Conservation (phyloP, 352 stramenopile species). For the Phytophthora tentaculata region DNA sequence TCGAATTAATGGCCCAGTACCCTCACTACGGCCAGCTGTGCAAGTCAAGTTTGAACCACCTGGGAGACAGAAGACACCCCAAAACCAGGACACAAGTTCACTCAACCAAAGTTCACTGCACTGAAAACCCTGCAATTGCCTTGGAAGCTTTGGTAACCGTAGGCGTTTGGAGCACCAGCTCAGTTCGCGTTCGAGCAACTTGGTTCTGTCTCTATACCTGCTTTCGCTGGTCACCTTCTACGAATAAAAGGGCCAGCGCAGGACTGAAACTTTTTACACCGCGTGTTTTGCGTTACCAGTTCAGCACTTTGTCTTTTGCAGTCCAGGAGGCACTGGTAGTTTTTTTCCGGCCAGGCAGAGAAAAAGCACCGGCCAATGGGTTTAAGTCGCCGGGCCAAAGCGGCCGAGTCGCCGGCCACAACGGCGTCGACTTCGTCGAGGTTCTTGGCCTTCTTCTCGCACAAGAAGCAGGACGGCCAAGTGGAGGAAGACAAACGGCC, state of each 20-base stretch:
- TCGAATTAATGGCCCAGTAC: background rate
- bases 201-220: constrained; percentile 11
- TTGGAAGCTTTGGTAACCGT: background rate
- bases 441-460: constrained; percentile 43
- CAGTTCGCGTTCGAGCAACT: constrained; percentile 1
- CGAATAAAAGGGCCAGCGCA: constrained; percentile 17
- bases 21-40: background rate
- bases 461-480: constrained; percentile 24
- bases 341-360: background rate
- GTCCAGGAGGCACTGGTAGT: constrained; percentile 4
- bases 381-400: constrained; percentile 34
- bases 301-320: constrained; percentile 11
- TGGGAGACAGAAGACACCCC: background rate
- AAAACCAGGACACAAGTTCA: background rate
- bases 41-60: constrained; percentile 1
- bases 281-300: background rate
- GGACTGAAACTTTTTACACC: constrained; percentile 18
- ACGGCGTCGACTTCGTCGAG: constrained; percentile 22
- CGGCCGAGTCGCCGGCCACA: constrained; percentile 11
- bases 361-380: constrained; percentile 25
- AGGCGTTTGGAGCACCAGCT: background rate
- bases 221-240: constrained; percentile 19
- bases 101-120: background rate
- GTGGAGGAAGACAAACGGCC: constrained; percentile 8
- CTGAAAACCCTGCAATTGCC: background rate